phyloP scores from a whole-genome alignment of 2,329 filamentous ascomycete genomes.

The Pyricularia pennisetigena region DNA sequence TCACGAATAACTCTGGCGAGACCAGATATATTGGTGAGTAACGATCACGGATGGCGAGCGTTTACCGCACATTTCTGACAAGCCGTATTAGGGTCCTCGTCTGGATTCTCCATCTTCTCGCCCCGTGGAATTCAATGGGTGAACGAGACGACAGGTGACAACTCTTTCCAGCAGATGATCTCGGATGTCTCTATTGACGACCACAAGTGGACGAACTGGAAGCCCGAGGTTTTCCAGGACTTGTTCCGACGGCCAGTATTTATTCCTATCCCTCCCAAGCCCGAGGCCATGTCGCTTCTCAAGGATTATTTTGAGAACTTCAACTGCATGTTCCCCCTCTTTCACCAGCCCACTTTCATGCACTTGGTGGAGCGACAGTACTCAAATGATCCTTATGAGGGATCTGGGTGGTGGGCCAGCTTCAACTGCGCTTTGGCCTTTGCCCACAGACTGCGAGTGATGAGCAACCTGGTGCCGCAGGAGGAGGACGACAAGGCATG shows the following conservation, averaged over 20 bases:
- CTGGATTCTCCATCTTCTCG: slow-evolving; percentile 97
- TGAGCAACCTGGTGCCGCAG: slow-evolving; percentile 84
- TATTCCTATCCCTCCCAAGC: slow-evolving; percentile 71
- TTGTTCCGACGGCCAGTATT: slow-evolving; percentile 81
- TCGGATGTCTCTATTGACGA: slow-evolving; percentile 83
- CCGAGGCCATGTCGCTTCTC: slow-evolving; percentile 78
- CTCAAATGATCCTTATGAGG: slow-evolving; percentile 82
- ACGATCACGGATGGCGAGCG: too few relatives aligned
- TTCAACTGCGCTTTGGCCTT: slow-evolving; percentile 92
- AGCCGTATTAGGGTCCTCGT: slow-evolving; percentile 66
- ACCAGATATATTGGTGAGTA: slow-evolving; percentile 89
- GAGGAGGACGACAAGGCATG: slow-evolving; percentile 93
- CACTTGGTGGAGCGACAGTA: slow-evolving; percentile 92
- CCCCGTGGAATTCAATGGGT: slow-evolving; percentile 98
- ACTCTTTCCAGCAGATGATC: slow-evolving; percentile 91
- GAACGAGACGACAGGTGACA: slow-evolving; percentile 94
- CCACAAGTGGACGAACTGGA: slow-evolving; percentile 96
- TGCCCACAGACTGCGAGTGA: slow-evolving; percentile 81
- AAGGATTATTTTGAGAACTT: slow-evolving; percentile 98
- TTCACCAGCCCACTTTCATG: slow-evolving; percentile 98
- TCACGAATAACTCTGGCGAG: slow-evolving; percentile 90
- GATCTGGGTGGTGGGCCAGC: slow-evolving; percentile 97
- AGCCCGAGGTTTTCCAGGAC: slow-evolving; percentile 92
- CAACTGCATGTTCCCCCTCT: slow-evolving; percentile 97
- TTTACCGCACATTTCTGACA: background rate